phyloP scores from a whole-genome alignment of 129 eudicot species.

The Solidago caesia region DNA sequence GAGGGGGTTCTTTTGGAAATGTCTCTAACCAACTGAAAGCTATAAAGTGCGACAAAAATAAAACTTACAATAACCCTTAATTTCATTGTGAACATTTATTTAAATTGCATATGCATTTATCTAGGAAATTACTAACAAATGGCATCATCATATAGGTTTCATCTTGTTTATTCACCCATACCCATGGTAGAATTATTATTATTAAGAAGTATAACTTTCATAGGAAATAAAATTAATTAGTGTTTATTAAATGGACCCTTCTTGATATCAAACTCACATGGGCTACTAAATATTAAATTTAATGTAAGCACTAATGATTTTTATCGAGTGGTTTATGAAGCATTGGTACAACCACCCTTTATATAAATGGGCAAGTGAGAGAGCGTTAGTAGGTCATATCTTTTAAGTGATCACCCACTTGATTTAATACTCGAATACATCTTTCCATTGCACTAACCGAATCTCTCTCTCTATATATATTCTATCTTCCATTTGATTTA shows the following conservation, averaged over 20 bases:
- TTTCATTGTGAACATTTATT: neutral
- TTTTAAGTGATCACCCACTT: slow-evolving; percentile 38
- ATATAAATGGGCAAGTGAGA: slow-evolving; percentile 34
- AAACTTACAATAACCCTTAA: neutral
- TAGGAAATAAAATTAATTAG: slow-evolving; percentile 1
- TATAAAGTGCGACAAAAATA: neutral
- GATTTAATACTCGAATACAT: slow-evolving; percentile 23
- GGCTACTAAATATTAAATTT: slow-evolving; percentile 32
- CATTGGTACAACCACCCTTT: slow-evolving; percentile 40
- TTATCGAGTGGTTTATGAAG: slow-evolving; percentile 31
- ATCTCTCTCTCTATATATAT: slow-evolving; percentile 14
- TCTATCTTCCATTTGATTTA: slow-evolving; percentile 26
- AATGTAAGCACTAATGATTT: slow-evolving; percentile 28
- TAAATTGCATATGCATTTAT: neutral
- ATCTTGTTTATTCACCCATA: too few relatives aligned
- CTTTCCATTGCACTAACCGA: slow-evolving; percentile 29
- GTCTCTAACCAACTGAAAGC: neutral
- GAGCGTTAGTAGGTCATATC: slow-evolving; percentile 38
- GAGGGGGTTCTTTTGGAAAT: neutral
- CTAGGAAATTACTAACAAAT: neutral
- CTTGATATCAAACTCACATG: slow-evolving; percentile 38
- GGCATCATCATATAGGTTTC: neutral
- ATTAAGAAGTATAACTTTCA: neutral
- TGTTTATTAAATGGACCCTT: slow-evolving; percentile 35
- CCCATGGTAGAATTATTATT: neutral